Evolutionary conservation across 169 alveolate genomes (phyloP).

Genomic region (Plasmodium fragile): DNA sequence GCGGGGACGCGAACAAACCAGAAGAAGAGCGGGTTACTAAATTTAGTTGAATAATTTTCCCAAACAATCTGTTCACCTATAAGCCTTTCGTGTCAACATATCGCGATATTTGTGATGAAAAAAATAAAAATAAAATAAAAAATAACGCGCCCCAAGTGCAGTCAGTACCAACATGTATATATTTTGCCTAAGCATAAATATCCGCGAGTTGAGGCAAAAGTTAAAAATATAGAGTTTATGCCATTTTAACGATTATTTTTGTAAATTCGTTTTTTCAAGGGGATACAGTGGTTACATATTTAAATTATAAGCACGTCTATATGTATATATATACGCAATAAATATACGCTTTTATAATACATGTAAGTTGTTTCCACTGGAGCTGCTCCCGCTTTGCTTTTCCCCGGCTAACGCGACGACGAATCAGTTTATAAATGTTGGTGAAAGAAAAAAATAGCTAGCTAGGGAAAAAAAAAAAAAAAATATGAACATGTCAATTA

Average conservation of each 20-base stretch:
- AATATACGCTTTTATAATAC: not conserved
- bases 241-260: not conserved
- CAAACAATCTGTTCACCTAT: not conserved
- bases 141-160: not conserved
- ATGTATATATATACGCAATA: not conserved
- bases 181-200: not conserved
- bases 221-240: not conserved
- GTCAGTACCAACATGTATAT: not conserved
- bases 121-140: too few relatives aligned
- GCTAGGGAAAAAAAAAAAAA: not conserved
- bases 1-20: not conserved
- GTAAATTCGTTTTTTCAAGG: not conserved
- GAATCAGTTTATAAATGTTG: not conserved
- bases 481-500: conserved; percentile 28
- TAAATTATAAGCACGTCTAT: not conserved
- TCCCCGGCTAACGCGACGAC: not conserved
- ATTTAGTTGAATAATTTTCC: not conserved
- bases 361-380: not conserved
- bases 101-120: not conserved
- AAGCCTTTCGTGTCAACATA: not conserved
- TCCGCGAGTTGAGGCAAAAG: not conserved
- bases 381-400: not conserved
- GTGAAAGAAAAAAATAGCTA: not conserved
- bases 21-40: not conserved
- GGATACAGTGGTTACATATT: not conserved